A percentile compares a stretch with the other conserved stretches of the same genome.
These are phyloP conservation scores for Apiotrichum sp. DNA, from an alignment of 1,284 basidiomycete species.

Conservation along the genomic window DNA sequence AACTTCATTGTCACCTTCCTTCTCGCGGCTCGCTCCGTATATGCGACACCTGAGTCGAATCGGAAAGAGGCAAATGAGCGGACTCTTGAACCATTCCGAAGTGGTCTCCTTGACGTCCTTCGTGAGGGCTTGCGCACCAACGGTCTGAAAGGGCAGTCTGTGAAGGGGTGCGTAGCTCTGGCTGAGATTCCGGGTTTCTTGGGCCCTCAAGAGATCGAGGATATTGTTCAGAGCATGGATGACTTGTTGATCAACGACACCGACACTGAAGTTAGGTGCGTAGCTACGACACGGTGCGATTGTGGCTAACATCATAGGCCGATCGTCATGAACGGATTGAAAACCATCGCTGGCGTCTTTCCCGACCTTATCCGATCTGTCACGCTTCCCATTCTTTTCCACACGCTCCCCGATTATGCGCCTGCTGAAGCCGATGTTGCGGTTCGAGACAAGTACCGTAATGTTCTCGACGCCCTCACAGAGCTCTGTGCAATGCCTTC, in stretches of 20 bases:
- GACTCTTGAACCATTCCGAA: conserved; percentile 63
- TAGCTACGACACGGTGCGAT: neutral
- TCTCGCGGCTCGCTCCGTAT: conserved; percentile 39
- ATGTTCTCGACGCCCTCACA: conserved; percentile 64
- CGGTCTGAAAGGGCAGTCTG: conserved; percentile 54
- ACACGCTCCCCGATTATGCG: conserved; percentile 61
- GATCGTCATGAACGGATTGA: conserved; percentile 62
- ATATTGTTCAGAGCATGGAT: conserved; percentile 69
- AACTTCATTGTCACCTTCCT: conserved; percentile 52
- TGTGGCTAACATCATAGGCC: conserved; percentile 50
- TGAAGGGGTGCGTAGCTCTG: conserved; percentile 57
- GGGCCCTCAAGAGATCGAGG: conserved; percentile 65
- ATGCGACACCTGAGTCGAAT: conserved; percentile 22
- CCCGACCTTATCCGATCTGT: conserved; percentile 66
- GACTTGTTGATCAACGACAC: conserved; percentile 59
- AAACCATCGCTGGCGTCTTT: conserved; percentile 58
- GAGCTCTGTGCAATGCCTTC: conserved; percentile 67
- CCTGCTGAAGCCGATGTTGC: conserved; percentile 55
- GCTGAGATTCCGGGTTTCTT: conserved; percentile 62
- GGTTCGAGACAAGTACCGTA: conserved; percentile 61
- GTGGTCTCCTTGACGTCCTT: conserved; percentile 54
- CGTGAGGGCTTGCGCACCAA: conserved; percentile 40
- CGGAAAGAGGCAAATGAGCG: conserved; percentile 36
- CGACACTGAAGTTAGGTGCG: conserved; percentile 52
- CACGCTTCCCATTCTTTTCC: conserved; percentile 74